Percentiles rank a stretch among this genome's conserved stretches.
Evolutionary conservation across 176 grass and related monocot species (phyloP).

Genomic region (Lolium perenne): DNA sequence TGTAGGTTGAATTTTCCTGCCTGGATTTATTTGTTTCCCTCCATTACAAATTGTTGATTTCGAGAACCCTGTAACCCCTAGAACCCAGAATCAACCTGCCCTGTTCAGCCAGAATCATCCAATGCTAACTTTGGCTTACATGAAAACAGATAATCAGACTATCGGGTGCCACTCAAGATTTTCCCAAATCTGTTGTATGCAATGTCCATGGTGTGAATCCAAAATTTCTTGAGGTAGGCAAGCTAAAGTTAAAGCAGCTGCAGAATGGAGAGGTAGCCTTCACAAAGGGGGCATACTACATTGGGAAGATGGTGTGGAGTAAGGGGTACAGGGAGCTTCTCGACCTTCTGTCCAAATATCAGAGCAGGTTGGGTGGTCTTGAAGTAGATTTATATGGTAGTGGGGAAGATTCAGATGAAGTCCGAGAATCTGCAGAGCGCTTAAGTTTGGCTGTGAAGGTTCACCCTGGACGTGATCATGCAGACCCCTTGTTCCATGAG

Average conservation of each 20-base stretch:
- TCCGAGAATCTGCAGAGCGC: constrained; percentile 60
- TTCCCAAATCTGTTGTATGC: constrained; percentile 84
- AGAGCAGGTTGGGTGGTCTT: constrained; percentile 68
- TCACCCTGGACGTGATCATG: constrained; percentile 88
- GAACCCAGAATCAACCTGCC: constrained; percentile 1
- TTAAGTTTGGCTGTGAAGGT: constrained; percentile 76
- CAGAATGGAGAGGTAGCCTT: constrained; percentile 81
- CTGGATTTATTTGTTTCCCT: neutral
- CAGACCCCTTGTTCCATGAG: constrained; percentile 88
- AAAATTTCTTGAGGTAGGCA: constrained; percentile 92
- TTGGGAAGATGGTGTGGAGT: constrained; percentile 98
- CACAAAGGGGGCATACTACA: constrained; percentile 82
- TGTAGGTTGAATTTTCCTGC: constrained; percentile 17
- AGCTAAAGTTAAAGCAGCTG: constrained; percentile 69
- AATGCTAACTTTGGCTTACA: constrained; percentile 2
- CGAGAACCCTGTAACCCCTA: neutral
- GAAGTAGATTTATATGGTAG: constrained; percentile 90
- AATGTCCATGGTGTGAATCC: constrained; percentile 98
- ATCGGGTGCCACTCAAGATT: constrained; percentile 89
- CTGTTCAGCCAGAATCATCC: constrained; percentile 17
- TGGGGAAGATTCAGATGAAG: constrained; percentile 87
- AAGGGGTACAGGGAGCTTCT: constrained; percentile 96
- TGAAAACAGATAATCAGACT: constrained; percentile 79
- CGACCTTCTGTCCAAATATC: constrained; percentile 76
- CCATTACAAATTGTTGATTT: constrained; percentile 15